phyloP scores from a whole-genome alignment of 225 moss, liverwort and hornwort genomes.

The Polytrichum formosum region DNA sequence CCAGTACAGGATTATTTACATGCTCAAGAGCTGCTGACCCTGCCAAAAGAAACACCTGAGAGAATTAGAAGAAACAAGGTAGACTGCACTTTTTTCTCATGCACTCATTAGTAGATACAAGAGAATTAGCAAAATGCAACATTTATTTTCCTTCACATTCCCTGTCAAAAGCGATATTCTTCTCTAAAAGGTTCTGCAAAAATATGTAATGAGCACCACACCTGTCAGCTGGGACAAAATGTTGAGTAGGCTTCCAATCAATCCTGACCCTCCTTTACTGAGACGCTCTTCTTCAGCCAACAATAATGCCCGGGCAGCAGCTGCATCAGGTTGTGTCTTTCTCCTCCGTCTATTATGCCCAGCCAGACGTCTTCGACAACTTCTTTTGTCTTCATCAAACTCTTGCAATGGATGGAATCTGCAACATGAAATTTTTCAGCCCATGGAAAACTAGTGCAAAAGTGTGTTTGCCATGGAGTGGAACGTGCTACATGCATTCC shows the following conservation, averaged over 20 bases:
- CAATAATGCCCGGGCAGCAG: conserved; percentile 44
- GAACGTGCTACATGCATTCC: no score
- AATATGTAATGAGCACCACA: not conserved
- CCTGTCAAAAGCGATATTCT: no score
- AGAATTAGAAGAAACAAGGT: no score
- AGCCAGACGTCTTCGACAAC: conserved; percentile 88
- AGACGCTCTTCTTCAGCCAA: conserved; percentile 65
- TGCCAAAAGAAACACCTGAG: conserved; percentile 13
- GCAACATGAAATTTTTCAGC: conserved; percentile 12
- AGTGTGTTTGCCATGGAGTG: no score
- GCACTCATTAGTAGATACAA: no score
- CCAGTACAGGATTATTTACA: conserved; percentile 22
- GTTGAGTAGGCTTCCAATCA: conserved; percentile 65
- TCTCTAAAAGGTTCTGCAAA: no score
- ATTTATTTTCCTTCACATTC: no score
- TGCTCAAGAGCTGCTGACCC: conserved; percentile 26
- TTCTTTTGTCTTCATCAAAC: conserved; percentile 95
- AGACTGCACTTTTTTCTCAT: no score
- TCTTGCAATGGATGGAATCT: conserved; percentile 67
- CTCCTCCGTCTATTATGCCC: conserved; percentile 92
- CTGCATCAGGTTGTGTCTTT: conserved; percentile 84
- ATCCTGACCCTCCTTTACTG: conserved; percentile 50
- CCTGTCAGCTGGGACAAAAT: conserved; percentile 77
- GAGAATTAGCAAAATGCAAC: no score
- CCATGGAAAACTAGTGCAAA: not conserved